phyloP scores from a whole-genome alignment of 495 filamentous ascomycete species.

The Diplogelasinospora grovesii region DNA sequence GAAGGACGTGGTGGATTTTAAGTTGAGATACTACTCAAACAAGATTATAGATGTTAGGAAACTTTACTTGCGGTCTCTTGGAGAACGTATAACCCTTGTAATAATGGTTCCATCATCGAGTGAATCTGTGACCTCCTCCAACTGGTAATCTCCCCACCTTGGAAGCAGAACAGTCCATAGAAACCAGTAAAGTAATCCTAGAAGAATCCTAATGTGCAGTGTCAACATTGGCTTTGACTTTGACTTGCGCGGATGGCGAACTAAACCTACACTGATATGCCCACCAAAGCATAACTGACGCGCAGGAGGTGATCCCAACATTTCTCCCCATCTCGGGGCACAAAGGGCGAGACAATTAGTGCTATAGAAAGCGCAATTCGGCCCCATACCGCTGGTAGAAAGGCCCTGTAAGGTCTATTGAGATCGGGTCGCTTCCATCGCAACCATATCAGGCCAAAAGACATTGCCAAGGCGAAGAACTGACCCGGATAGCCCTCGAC shows the following conservation, averaged over 20 bases:
- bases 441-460: conserved; percentile 55
- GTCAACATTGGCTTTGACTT: not conserved
- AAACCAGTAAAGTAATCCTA: conserved; percentile 63
- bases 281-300: conserved; percentile 68
- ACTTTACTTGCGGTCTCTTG: not conserved
- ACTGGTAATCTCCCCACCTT: conserved; percentile 45
- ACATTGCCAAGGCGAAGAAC: conserved; percentile 52
- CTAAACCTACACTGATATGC: conserved; percentile 56
- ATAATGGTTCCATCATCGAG: conserved; percentile 55
- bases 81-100: conserved; percentile 47
- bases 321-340: conserved; percentile 41
- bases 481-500: conserved; percentile 65
- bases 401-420: conserved; percentile 63
- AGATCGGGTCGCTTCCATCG: conserved; percentile 54
- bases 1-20: not conserved
- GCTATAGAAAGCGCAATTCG: conserved; percentile 39
- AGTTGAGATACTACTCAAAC: not conserved
- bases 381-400: conserved; percentile 47
- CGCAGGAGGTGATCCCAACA: conserved; percentile 57
- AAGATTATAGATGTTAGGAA: not conserved
- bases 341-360: conserved; percentile 50
- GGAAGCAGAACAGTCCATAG: conserved; percentile 57
- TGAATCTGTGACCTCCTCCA: conserved; percentile 52
- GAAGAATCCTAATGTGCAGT: conserved; percentile 41
- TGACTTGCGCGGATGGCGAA: not conserved